phyloP scores from a whole-genome alignment of 2,329 filamentous ascomycete species.

The Ophiostoma populinum region DNA sequence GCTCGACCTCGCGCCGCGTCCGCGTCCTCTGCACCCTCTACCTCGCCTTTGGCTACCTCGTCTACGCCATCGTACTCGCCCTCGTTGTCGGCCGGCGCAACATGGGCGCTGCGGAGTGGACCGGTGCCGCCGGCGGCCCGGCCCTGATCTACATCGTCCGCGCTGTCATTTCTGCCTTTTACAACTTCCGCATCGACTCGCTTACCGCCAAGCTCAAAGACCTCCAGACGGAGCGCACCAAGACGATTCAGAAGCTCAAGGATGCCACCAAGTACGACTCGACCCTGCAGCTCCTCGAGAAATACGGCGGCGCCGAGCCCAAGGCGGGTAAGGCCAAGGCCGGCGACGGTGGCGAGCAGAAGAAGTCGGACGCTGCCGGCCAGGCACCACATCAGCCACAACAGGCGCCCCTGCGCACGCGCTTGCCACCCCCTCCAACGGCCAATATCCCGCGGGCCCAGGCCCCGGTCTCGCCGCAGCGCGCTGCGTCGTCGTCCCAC shows the following conservation, averaged over 20 bases:
- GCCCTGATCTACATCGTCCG: slow-evolving; percentile 68
- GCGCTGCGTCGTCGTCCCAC: background rate
- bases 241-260: slow-evolving; percentile 88
- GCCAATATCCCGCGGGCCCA: slow-evolving; percentile 37
- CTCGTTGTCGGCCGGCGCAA: slow-evolving; percentile 73
- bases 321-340: slow-evolving; percentile 19
- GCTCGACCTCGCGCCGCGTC: slow-evolving; percentile 56
- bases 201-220: slow-evolving; percentile 53
- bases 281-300: slow-evolving; percentile 80
- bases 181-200: slow-evolving; percentile 62
- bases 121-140: slow-evolving; percentile 60
- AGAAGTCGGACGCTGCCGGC: too few species aligned
- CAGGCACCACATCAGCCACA: too few species aligned
- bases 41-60: slow-evolving; percentile 73
- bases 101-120: slow-evolving; percentile 63
- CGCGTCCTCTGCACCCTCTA: slow-evolving; percentile 85
- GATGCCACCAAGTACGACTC: slow-evolving; percentile 91
- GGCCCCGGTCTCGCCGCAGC: background rate
- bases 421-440: slow-evolving; percentile 40
- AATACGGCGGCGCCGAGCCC: slow-evolving; percentile 61
- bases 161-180: slow-evolving; percentile 48
- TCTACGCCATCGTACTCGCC: slow-evolving; percentile 65
- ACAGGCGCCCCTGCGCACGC: slow-evolving; percentile 22
- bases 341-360: slow-evolving; percentile 3
- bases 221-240: slow-evolving; percentile 60